phyloP scores from a whole-genome alignment of 768 basidiomycete species.

The Roridomyces roridus region DNA sequence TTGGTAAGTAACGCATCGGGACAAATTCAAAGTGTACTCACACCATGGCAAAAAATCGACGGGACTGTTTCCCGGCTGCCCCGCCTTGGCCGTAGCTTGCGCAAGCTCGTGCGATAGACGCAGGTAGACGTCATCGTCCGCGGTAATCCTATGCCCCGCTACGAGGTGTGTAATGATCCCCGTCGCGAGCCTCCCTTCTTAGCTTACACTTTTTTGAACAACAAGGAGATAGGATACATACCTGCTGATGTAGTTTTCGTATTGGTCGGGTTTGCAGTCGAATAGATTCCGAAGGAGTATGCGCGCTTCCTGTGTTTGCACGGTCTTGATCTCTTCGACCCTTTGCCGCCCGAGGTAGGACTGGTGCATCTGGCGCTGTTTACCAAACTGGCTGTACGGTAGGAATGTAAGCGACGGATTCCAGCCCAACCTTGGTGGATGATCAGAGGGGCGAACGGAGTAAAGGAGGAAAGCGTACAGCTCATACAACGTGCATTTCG shows the following conservation, averaged over 20 bases:
- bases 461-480: slow-evolving; percentile 20
- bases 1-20: background rate
- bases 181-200: slow-evolving; percentile 18
- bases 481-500: slow-evolving; percentile 20
- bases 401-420: slow-evolving; percentile 12
- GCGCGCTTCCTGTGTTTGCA: slow-evolving; percentile 35
- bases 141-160: slow-evolving; percentile 39
- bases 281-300: slow-evolving; percentile 22
- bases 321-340: slow-evolving; percentile 25
- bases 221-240: background rate
- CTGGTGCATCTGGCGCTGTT: slow-evolving; percentile 24
- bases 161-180: slow-evolving; percentile 31
- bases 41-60: slow-evolving; percentile 35
- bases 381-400: slow-evolving; percentile 25
- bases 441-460: background rate
- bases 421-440: slow-evolving; percentile 23
- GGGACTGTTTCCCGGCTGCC: slow-evolving; percentile 20
- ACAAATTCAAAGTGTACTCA: slow-evolving; percentile 23
- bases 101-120: slow-evolving; percentile 29
- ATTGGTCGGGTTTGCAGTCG: background rate
- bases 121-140: slow-evolving; percentile 44
- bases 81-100: slow-evolving; percentile 25
- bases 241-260: background rate
- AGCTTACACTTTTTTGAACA: background rate
- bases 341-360: slow-evolving; percentile 25